Evolutionary conservation across 495 filamentous ascomycete species (phyloP), one percentile per base, ranked within the genome.

Genomic region (Sporormia fimetaria): DNA sequence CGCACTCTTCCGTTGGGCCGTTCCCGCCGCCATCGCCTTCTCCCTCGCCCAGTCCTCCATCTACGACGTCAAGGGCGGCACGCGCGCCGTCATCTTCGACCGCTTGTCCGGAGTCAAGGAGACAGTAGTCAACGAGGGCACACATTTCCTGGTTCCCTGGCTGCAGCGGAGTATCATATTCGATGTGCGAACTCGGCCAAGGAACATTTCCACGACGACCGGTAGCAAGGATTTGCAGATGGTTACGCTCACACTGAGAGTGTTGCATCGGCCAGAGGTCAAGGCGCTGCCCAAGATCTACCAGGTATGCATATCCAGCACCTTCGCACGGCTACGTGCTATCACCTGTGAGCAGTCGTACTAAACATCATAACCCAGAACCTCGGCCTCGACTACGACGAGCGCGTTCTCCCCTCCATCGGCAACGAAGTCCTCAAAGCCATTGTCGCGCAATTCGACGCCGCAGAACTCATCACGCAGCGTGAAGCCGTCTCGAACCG

Each of bases 341-440:
- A n/a, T n/a, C n/a, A n/a, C n/a, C n/a, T n/a, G n/a, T n/a, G n/a
- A n/a, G n/a, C n/a, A n/a, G n/a, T n/a, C n/a, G n/a, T n/a, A n/a
- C n/a, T n/a, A n/a, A n/a, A n/a, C n/a, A n/a, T n/a, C n/a, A n/a
- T n/a, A n/a, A n/a, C n/a, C 7, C 34, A 67, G 59, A 65, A 57
- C 55, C 88, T 96, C 64, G 90, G 90, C 57, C 80, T 74, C 65
- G 90, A 99, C 63, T 99, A 99, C 71, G 90, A 99, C 65, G 90
- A 99, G 70, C 83, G 90, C 65, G 90, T 99, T 30, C 86, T 99
- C 57, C 90, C 90, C 38, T 99, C 90, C 57, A 96, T 99, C 73
- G 90, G 90, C 59, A 99, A 99, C 73, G 90, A 99, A 81, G 90
- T 99, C 54, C 85, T 99, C 60, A 99, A 99, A 68, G 73, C 90